These are phyloP conservation scores for Syzygium aqueum DNA, from an alignment of 345 rosid species.

Conservation along the genomic window DNA sequence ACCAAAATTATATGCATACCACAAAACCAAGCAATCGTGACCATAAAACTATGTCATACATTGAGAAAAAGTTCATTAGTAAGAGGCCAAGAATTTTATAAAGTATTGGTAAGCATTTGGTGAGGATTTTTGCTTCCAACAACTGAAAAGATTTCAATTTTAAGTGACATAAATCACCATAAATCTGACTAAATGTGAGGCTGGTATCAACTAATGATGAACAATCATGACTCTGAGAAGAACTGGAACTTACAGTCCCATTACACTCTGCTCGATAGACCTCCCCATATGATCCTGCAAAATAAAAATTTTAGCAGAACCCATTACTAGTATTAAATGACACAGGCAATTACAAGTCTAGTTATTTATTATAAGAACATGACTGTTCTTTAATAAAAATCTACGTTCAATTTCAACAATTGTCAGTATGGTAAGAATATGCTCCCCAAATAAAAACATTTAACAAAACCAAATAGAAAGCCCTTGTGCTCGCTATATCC, in stretches of 20 bases:
- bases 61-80: neutral
- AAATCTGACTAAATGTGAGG: neutral
- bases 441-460: neutral
- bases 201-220: neutral
- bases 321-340: neutral
- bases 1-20: neutral
- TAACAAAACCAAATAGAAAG: neutral
- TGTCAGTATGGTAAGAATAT: neutral
- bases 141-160: neutral
- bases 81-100: neutral
- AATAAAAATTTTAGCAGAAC: neutral
- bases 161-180: neutral
- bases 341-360: neutral
- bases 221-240: neutral
- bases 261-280: constrained; percentile 89
- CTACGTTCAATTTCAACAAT: neutral
- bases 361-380: neutral
- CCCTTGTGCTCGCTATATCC: neutral
- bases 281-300: constrained; percentile 90
- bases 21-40: neutral
- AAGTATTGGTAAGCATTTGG: neutral
- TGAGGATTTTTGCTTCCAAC: neutral
- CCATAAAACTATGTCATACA: neutral
- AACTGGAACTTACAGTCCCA: constrained; percentile 73
- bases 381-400: neutral